Conservation (phyloP, 2,329 filamentous ascomycete species). For the Calonectria fujianensis region DNA sequence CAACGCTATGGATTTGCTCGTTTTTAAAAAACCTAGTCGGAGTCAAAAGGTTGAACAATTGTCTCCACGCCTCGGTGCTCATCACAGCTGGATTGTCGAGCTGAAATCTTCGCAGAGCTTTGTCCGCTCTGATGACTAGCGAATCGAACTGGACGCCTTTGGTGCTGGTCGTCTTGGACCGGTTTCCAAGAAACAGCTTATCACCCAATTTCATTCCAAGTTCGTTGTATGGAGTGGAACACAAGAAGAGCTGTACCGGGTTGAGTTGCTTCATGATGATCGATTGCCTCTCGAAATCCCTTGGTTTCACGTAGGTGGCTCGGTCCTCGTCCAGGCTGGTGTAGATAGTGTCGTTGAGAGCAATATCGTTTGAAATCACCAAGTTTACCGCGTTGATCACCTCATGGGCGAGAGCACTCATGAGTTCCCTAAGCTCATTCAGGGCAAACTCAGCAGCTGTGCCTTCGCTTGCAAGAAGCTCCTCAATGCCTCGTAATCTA, state of each 20-base stretch:
- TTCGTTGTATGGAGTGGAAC: slow-evolving; percentile 61
- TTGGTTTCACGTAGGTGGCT: slow-evolving; percentile 60
- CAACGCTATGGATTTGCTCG: slow-evolving; percentile 38
- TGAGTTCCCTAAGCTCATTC: slow-evolving; percentile 47
- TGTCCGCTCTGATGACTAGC: slow-evolving; percentile 32
- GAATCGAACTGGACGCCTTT: slow-evolving; percentile 2
- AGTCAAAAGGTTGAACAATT: slow-evolving; percentile 6
- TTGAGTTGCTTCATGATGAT: slow-evolving; percentile 44
- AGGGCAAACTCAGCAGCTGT: slow-evolving; percentile 40
- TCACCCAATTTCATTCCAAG: slow-evolving; percentile 45
- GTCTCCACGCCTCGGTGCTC: slow-evolving; percentile 36
- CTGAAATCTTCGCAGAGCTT: slow-evolving; percentile 42
- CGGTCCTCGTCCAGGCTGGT: slow-evolving; percentile 59
- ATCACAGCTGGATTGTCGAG: slow-evolving; percentile 12
- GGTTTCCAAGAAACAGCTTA: slow-evolving; percentile 31
- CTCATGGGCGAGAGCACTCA: slow-evolving; percentile 45
- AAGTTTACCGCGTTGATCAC: slow-evolving; percentile 47
- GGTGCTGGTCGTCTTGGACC: slow-evolving; percentile 21
- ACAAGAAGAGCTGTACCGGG: slow-evolving; percentile 52
- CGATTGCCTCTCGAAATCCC: slow-evolving; percentile 50
- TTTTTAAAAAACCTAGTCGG: background rate
- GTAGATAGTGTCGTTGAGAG: slow-evolving; percentile 3
- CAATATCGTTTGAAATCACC: background rate
- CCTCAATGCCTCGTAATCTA: slow-evolving; percentile 52
- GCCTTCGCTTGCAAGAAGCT: slow-evolving; percentile 49